A percentile compares a stretch with the other conserved stretches of the same genome.
Conservation (phyloP, 2,329 filamentous ascomycete species). For the Fusarium xyrophilum region DNA sequence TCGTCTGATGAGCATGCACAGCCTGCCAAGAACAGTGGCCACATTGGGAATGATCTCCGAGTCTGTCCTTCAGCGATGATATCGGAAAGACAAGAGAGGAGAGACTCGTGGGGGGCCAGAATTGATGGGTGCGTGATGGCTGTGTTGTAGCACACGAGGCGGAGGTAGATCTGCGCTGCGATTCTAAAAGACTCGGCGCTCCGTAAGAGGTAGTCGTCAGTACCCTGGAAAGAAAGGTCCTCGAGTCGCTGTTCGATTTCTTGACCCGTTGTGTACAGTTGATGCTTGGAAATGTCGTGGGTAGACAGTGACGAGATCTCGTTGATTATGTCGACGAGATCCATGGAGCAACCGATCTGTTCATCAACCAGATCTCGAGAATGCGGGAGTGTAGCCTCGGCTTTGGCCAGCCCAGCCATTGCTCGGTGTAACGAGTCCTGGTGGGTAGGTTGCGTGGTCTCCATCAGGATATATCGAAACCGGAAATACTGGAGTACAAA, state of each 20-base stretch:
- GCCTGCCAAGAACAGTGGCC: slow-evolving; percentile 38
- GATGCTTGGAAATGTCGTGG: slow-evolving; percentile 2
- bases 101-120: slow-evolving; percentile 13
- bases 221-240: neutral
- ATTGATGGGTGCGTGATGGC: slow-evolving; percentile 28
- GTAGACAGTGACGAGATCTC: slow-evolving; percentile 30
- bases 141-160: slow-evolving; percentile 33
- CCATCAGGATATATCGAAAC: slow-evolving; percentile 36
- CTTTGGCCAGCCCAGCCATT: slow-evolving; percentile 18
- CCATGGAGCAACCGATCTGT: slow-evolving; percentile 39
- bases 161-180: slow-evolving; percentile 35
- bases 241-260: slow-evolving; percentile 21
- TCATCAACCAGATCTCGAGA: slow-evolving; percentile 30
- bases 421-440: slow-evolving; percentile 14
- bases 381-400: slow-evolving; percentile 19
- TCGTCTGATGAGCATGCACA: slow-evolving; percentile 34
- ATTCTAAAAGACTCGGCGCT: slow-evolving; percentile 36
- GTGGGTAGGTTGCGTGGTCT: slow-evolving; percentile 31
- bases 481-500: slow-evolving; percentile 38
- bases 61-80: slow-evolving; percentile 34
- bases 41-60: slow-evolving; percentile 38
- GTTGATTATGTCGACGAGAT: slow-evolving; percentile 37
- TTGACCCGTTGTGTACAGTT: slow-evolving; percentile 16
- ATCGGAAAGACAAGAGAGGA: slow-evolving; percentile 26
- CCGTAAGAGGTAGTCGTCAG: slow-evolving; percentile 24